Base-by-base conservation (phyloP, 2,329 filamentous ascomycete genomes). In the Cladorrhinum sp. region DNA sequence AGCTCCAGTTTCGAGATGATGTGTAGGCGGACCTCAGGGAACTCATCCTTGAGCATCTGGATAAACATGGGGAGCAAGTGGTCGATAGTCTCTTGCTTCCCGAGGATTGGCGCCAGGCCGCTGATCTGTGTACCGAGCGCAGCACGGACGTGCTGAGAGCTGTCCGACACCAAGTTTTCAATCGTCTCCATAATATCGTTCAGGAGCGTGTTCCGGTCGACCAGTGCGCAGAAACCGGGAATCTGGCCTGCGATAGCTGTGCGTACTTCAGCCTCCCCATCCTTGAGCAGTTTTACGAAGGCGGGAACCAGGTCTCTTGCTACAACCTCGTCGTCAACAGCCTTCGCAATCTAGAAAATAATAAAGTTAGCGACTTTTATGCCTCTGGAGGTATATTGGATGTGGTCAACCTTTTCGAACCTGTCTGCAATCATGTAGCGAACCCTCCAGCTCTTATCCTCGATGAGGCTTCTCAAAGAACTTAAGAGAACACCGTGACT, bases 1-100 rank as follows among this genome's bases (percentile, higher is more conserved):
- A 96, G 86, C 79, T 99, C 96, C 59, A 99, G 87, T 79, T 99
- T 99, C n/a, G 95, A 98, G 72, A 99, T 99, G 75, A 99, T 99
- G 79, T 99, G 96, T 62, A 99, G 86, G 65, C 95, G 90, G 56
- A 99, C 95, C 74, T 99, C 95, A 21, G 95, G 95, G 76, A 97
- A 98, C 73, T 99, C 95, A 71, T 99, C 95, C 83, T 98, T 99
- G 70, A 99, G 87, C 95, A 99, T 99, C 75, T 96, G 91, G 58
- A 99, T 83, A 77, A 99, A 98, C 94, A 99, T 99, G 58, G 95
- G 95, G 50, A 99, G 85, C 50, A 99, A 86, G 74, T 99, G 95
- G 69, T 95, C 89, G 68, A 96, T 98, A 28, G 95, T 99, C 77
- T 98, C 94, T 77, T 99, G 91, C 79, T 98, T 98, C 77, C 95